phyloP scores from a whole-genome alignment of 441 rosid genomes.

The Metrosideros polymorpha region DNA sequence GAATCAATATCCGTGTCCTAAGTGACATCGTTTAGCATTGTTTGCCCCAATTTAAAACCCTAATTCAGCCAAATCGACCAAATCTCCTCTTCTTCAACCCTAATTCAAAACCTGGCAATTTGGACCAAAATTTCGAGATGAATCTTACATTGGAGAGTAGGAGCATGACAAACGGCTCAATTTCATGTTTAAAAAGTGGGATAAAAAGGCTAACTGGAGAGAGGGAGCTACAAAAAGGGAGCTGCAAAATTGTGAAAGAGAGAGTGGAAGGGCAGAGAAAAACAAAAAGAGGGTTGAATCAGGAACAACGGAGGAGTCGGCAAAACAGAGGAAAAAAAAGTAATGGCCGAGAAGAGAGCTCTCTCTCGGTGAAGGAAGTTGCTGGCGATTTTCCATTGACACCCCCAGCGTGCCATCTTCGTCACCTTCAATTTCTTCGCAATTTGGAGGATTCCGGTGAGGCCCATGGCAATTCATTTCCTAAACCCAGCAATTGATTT shows the following conservation, averaged over 20 bases:
- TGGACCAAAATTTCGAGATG: neutral
- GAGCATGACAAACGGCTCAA: neutral
- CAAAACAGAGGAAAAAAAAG: neutral
- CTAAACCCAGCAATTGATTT: too few species aligned
- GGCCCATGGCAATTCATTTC: too few species aligned
- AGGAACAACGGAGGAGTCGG: neutral
- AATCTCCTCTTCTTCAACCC: neutral
- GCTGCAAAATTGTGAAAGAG: neutral
- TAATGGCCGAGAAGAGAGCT: neutral
- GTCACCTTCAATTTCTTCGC: too few species aligned
- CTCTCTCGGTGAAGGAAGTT: neutral
- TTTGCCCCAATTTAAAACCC: neutral
- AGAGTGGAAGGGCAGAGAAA: neutral
- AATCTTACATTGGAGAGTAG: neutral
- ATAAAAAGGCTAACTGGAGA: neutral
- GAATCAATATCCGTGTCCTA: accelerated
- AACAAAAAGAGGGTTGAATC: neutral
- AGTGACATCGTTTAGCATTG: too few species aligned
- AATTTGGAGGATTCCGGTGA: too few species aligned
- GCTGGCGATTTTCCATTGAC: too few species aligned
- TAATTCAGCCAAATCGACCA: accelerated
- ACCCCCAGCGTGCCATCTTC: too few species aligned
- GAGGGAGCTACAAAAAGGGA: too few species aligned
- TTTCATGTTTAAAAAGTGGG: too few species aligned
- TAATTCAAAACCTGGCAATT: neutral